Conservation (phyloP, 2,329 filamentous ascomycete genomes). For the Ceratocystiopsis sp. region DNA sequence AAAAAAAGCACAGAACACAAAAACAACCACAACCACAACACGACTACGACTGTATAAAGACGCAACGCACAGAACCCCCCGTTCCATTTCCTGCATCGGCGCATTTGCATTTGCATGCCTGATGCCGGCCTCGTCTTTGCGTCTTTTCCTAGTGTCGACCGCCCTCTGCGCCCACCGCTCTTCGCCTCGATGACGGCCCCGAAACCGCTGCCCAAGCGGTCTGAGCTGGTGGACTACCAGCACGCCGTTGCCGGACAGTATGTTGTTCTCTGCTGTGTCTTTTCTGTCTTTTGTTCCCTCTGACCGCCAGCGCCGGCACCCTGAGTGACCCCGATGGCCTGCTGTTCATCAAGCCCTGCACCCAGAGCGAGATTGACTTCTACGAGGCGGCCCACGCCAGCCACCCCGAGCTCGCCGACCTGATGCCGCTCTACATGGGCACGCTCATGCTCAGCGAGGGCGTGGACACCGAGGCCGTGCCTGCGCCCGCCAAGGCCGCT, state of each 20-base stretch:
- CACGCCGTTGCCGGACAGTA: constrained; percentile 75
- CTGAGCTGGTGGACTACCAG: constrained; percentile 51
- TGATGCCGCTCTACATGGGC: constrained; percentile 78
- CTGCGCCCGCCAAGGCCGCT: constrained; percentile 20
- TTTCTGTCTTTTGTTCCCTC: background rate
- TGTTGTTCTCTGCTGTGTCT: constrained; percentile 30
- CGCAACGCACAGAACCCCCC: too few relatives aligned
- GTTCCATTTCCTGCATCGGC: too few relatives aligned
- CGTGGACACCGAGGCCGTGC: constrained; percentile 17
- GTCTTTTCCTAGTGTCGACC: background rate
- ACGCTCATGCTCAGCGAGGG: constrained; percentile 51
- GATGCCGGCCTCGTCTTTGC: too few relatives aligned
- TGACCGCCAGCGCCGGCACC: constrained; percentile 57
- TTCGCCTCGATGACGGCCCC: constrained; percentile 2
- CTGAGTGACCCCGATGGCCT: constrained; percentile 69
- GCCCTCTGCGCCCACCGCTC: too few relatives aligned
- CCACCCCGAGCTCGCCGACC: constrained; percentile 56
- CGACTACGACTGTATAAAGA: too few relatives aligned
- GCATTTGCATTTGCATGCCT: too few relatives aligned
- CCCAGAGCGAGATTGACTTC: constrained; percentile 68
- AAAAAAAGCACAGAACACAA: too few relatives aligned
- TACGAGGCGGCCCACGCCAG: constrained; percentile 55
- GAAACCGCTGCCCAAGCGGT: constrained; percentile 33
- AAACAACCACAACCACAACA: too few relatives aligned
- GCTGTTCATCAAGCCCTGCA: constrained; percentile 90